Conservation (phyloP, 179 eudicot species). For the Beta macrorhiza region DNA sequence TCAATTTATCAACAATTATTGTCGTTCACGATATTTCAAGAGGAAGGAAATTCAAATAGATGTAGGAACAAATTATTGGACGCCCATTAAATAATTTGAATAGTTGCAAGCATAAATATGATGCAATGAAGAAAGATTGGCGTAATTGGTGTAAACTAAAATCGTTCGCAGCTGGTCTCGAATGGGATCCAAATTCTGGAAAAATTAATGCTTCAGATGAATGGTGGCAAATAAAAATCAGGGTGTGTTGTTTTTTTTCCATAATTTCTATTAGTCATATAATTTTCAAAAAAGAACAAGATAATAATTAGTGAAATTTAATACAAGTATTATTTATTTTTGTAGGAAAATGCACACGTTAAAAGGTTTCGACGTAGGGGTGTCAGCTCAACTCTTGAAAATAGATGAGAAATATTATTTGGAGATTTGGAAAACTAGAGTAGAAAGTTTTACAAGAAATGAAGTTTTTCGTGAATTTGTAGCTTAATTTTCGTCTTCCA, state of each 20-base stretch:
- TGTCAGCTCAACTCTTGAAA: too few species aligned
- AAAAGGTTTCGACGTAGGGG: too few species aligned
- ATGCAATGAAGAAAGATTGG: neutral
- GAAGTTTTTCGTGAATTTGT: too few species aligned
- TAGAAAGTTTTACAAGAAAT: too few species aligned
- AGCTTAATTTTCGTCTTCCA: too few species aligned
- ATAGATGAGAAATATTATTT: too few species aligned
- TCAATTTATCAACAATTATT: neutral
- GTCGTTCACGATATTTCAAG: neutral
- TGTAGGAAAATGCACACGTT: neutral
- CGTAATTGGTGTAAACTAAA: neutral
- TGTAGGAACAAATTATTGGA: neutral
- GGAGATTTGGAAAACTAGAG: too few species aligned
- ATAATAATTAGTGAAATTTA: too few species aligned
- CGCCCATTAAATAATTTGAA: neutral
- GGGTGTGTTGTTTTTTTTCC: neutral
- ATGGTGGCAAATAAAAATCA: neutral
- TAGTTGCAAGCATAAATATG: constrained; percentile 3
- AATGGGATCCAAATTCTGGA: neutral
- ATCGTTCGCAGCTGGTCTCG: neutral
- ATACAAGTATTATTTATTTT: too few species aligned
- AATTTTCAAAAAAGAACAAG: too few species aligned
- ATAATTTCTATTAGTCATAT: too few species aligned
- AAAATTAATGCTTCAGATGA: neutral
- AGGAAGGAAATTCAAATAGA: neutral